phyloP scores from a whole-genome alignment of 345 rosid genomes.

The Salix purpurea region DNA sequence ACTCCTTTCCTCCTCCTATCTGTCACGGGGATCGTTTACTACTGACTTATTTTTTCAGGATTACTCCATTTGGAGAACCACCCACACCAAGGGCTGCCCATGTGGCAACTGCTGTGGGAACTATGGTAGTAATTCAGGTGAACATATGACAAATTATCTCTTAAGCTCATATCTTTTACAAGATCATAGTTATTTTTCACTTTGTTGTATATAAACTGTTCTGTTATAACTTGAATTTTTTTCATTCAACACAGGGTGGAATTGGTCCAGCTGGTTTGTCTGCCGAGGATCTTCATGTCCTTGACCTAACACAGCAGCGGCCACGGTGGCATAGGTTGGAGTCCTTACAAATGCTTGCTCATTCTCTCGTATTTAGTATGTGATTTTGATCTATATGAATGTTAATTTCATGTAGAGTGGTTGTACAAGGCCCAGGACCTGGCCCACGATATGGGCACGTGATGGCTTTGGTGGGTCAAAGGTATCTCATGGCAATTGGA shows the following conservation, averaged over 20 bases:
- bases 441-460: constrained; percentile 99
- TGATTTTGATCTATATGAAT: constrained; percentile 16
- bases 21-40: background rate
- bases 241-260: constrained; percentile 65
- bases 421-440: constrained; percentile 99
- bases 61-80: constrained; percentile 89
- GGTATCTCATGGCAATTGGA: constrained; percentile 99
- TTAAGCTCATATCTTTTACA: background rate
- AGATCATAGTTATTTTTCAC: background rate
- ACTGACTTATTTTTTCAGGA: constrained; percentile 37
- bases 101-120: constrained; percentile 97
- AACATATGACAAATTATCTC: constrained; percentile 5
- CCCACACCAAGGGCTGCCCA: constrained; percentile 99
- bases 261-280: constrained; percentile 99
- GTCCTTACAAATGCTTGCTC: constrained; percentile 9
- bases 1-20: background rate
- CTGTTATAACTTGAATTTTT: constrained; percentile 8
- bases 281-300: constrained; percentile 99
- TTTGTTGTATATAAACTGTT: background rate
- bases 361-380: background rate
- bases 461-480: constrained; percentile 98
- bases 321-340: constrained; percentile 96
- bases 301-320: constrained; percentile 91
- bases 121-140: constrained; percentile 99
- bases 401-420: constrained; percentile 56